A percentile compares a stretch with the other conserved stretches of the same genome.
phyloP scores from a whole-genome alignment of 2,329 filamentous ascomycete genomes.

The Didymella glomerata region DNA sequence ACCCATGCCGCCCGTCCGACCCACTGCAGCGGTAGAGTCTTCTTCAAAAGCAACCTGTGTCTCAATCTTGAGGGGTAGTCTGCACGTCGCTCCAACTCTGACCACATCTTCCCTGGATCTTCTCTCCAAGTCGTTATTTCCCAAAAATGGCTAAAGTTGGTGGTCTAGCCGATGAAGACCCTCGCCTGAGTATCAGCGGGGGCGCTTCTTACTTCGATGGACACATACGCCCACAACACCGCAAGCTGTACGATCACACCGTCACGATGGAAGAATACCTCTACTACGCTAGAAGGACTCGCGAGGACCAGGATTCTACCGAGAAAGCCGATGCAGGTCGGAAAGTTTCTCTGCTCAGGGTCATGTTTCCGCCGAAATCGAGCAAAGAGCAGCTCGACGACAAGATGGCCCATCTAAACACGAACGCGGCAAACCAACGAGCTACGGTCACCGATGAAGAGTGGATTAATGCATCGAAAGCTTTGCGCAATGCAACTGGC shows the following conservation, averaged over 20 bases:
- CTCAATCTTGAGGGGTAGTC: too few relatives aligned
- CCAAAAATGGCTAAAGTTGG: constrained; percentile 11
- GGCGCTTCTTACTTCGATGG: background rate
- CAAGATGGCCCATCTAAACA: constrained; percentile 11
- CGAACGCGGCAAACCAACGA: constrained; percentile 7
- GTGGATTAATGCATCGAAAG: constrained; percentile 47
- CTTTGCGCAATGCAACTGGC: constrained; percentile 44
- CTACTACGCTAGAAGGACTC: constrained; percentile 51
- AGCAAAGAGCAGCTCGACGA: constrained; percentile 1
- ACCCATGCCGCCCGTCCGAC: background rate
- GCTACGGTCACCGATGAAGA: constrained; percentile 41
- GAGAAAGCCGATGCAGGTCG: constrained; percentile 8
- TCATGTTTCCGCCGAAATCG: constrained; percentile 7
- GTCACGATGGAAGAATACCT: constrained; percentile 51
- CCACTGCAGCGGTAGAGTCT: background rate
- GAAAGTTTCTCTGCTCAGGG: constrained; percentile 2
- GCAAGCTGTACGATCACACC: constrained; percentile 10
- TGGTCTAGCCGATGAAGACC: constrained; percentile 8
- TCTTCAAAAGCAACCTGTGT: background rate
- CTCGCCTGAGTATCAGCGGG: constrained; percentile 5
- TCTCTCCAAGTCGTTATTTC: background rate
- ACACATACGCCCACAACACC: constrained; percentile 8
- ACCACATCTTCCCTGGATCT: background rate
- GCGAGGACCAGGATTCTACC: constrained; percentile 44
- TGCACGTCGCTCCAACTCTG: background rate